Conservation (phyloP, 768 basidiomycete genomes). For the Vararia minispora region DNA sequence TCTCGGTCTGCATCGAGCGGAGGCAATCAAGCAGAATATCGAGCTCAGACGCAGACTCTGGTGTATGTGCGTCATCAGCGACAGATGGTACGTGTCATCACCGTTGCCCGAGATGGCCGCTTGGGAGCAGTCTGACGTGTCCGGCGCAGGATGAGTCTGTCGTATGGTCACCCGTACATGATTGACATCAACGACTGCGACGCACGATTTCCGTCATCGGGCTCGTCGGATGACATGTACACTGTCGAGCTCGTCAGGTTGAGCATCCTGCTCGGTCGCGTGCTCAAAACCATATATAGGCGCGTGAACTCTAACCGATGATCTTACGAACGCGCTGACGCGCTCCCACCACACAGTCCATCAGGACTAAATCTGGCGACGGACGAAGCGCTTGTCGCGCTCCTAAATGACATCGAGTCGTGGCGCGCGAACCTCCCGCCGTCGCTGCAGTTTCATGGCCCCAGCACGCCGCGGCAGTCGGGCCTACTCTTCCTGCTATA, state of each 20-base stretch:
- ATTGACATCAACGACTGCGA: conserved; percentile 97
- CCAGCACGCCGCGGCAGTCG: conserved; percentile 47
- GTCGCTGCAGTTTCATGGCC: conserved; percentile 65
- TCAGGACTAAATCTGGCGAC: conserved; percentile 80
- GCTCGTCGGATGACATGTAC: conserved; percentile 67
- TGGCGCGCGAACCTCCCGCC: conserved; percentile 79
- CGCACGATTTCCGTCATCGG: conserved; percentile 83
- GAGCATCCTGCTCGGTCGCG: conserved; percentile 82
- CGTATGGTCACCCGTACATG: conserved; percentile 91
- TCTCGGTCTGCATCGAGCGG: conserved; percentile 87
- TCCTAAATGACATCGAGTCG: conserved; percentile 54
- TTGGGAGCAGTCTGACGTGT: conserved; percentile 1
- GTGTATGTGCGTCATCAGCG: conserved; percentile 90
- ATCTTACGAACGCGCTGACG: too few species aligned
- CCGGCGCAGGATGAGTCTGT: conserved; percentile 62
- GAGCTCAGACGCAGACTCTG: conserved; percentile 86
- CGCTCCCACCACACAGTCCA: conserved; percentile 60
- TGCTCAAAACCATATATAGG: conserved; percentile 92
- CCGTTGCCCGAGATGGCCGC: conserved; percentile 3
- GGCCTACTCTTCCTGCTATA: conserved; percentile 85
- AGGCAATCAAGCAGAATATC: conserved; percentile 72
- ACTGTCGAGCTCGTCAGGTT: conserved; percentile 88
- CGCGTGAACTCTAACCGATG: conserved; percentile 17
- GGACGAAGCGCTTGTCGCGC: conserved; percentile 61
- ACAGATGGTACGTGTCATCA: conserved; percentile 61